Evolutionary conservation across 2,329 filamentous ascomycete genomes (phyloP).

Genomic region (Akanthomyces uredinophilus): DNA sequence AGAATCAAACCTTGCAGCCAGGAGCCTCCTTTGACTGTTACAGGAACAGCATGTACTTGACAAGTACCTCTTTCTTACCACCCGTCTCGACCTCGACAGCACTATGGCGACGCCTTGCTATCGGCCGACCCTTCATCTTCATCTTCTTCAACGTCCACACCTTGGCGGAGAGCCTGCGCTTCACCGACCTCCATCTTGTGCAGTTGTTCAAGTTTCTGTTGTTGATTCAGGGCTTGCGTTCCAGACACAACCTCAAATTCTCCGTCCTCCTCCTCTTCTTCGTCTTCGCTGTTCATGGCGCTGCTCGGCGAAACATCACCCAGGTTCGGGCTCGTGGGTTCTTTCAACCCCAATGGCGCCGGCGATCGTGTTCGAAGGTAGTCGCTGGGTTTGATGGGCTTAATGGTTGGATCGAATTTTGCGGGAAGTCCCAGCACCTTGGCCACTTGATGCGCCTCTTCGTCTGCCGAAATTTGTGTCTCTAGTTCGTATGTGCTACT

Average conservation of each 20-base stretch:
- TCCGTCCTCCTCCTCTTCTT: slow-evolving; percentile 34
- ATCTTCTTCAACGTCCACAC: slow-evolving; percentile 34
- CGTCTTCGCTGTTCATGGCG: slow-evolving; percentile 30
- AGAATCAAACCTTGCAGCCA: background rate
- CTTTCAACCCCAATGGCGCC: slow-evolving; percentile 15
- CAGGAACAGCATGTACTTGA: background rate
- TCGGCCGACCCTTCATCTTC: slow-evolving; percentile 26
- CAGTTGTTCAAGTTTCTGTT: slow-evolving; percentile 47
- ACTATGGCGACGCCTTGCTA: background rate
- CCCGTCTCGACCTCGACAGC: background rate
- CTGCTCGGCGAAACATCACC: slow-evolving; percentile 27
- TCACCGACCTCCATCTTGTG: slow-evolving; percentile 58
- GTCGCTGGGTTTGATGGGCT: slow-evolving; percentile 41
- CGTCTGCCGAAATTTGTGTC: slow-evolving; percentile 50
- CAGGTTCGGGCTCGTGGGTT: slow-evolving; percentile 19
- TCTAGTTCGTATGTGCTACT: slow-evolving; percentile 52
- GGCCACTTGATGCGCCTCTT: slow-evolving; percentile 61
- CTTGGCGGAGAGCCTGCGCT: slow-evolving; percentile 44
- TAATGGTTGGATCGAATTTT: slow-evolving; percentile 59
- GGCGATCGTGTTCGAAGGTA: slow-evolving; percentile 20
- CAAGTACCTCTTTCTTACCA: background rate
- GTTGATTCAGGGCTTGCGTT: slow-evolving; percentile 38
- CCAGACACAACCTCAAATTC: slow-evolving; percentile 44
- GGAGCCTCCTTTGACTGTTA: background rate
- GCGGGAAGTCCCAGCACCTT: slow-evolving; percentile 58